phyloP scores from a whole-genome alignment of 805 yeast species.

The Ogataea thermomethanolica region DNA sequence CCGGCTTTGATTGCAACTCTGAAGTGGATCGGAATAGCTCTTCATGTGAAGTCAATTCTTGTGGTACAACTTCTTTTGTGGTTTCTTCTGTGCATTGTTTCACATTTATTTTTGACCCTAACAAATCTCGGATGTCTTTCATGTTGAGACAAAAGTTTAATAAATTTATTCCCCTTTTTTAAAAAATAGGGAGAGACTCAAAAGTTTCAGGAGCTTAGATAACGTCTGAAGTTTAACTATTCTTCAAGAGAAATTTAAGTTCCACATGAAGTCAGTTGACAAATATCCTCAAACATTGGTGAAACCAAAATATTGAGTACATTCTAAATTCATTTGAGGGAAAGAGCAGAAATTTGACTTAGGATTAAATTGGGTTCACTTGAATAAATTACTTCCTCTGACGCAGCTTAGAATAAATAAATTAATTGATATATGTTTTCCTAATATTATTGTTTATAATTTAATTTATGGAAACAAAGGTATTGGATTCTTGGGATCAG shows the following conservation, averaged over 20 bases:
- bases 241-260: too few species aligned
- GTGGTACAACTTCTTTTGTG: too few species aligned
- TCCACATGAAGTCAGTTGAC: too few species aligned
- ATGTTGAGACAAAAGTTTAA: background rate
- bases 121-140: slow-evolving; percentile 6
- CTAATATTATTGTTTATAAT: background rate
- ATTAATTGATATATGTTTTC: background rate
- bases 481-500: slow-evolving; percentile 10
- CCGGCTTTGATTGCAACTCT: background rate
- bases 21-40: slow-evolving; percentile 2
- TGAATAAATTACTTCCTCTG: too few species aligned
- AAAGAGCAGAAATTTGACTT: too few species aligned
- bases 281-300: too few species aligned
- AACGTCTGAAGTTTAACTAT: too few species aligned
- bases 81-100: background rate
- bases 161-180: slow-evolving; percentile 4
- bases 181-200: slow-evolving; percentile 2
- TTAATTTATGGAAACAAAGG: slow-evolving; percentile 13
- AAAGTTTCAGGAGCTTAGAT: too few species aligned
- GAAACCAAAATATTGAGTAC: too few species aligned
- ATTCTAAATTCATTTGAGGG: too few species aligned
- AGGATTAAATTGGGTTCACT: background rate
- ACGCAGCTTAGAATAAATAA: background rate
- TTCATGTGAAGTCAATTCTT: slow-evolving; percentile 2
- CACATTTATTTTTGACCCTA: background rate